Base-by-base conservation (phyloP, 805 yeast genomes). In the Spathaspora sp. region DNA sequence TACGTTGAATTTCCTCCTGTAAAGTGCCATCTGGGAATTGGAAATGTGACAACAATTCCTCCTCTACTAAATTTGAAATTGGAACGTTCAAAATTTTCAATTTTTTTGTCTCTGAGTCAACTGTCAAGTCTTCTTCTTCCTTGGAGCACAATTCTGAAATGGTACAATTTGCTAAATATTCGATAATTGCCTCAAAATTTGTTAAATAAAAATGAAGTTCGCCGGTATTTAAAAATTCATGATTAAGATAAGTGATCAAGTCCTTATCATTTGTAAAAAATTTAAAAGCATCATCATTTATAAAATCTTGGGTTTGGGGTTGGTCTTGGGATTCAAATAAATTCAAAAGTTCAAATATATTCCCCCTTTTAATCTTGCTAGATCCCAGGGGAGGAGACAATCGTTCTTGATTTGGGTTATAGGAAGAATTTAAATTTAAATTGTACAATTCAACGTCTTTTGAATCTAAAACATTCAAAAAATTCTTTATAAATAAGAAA, bases 141-240 rank as follows among this genome's bases (percentile, higher is more conserved):
- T 46, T 18, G 12, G 48, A 18, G 12, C 23, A 5, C 39, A 73
- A 59, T 42, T 70, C 76, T 16, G 57, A 53, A 12, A 71, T 54
- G 1, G 75, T 68, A 5, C 72, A 66, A 46, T 68, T 71, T 52
- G 70, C 67, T 38, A 73, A 59, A 57, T 68, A 74, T 44, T 60
- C 66, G 12, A 72, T 59, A 16, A 70, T 66, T 3, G 78, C 78
- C 49, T 74, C 78, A 49, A 73, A 69, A 55, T 74, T 74, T 3
- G 78, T 73, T 29, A 73, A 58, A 54, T 72, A 73, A 52, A 65
- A 74, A 46, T 64, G 63, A 38, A 67, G 53, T 52, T 73, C 78
- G 1, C 78, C 77, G 28, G 62, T 64, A 55, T 73, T 73, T 42
- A 73, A 61, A 51, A 60, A 68, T 14, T 52, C 59, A 14, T 54